These are phyloP conservation scores for Stachybotrys elegans DNA, from an alignment of 2,329 filamentous ascomycete species.

Conservation along the genomic window DNA sequence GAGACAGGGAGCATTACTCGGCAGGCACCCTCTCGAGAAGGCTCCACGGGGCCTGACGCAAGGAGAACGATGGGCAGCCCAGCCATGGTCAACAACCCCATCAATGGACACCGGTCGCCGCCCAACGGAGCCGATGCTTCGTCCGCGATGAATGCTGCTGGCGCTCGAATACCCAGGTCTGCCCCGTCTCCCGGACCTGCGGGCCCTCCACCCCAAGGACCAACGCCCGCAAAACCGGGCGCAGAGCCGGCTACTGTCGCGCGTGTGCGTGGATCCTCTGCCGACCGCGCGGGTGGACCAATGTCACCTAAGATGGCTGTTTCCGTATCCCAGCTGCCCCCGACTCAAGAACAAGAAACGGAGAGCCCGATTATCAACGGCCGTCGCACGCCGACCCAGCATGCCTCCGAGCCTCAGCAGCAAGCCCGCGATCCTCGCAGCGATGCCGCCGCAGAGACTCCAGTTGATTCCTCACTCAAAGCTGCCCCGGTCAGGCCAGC, in stretches of 20 bases:
- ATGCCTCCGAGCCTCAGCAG: conserved; percentile 28
- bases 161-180: conserved; percentile 30
- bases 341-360: conserved; percentile 31
- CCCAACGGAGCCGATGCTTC: conserved; percentile 35
- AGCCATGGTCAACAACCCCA: conserved; percentile 25
- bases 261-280: conserved; percentile 44
- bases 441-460: conserved; percentile 44
- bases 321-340: conserved; percentile 33
- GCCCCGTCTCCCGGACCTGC: conserved; percentile 24
- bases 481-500: conserved; percentile 34
- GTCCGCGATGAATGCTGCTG: conserved; percentile 24
- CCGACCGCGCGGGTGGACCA: conserved; percentile 35
- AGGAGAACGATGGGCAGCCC: conserved; percentile 41
- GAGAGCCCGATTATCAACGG: conserved; percentile 54
- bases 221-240: conserved; percentile 43
- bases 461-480: conserved; percentile 16
- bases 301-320: conserved; percentile 29
- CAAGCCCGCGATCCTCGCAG: conserved; percentile 42
- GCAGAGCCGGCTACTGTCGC: conserved; percentile 34
- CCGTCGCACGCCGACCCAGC: conserved; percentile 59
- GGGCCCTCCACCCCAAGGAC: conserved; percentile 51
- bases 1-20: conserved; percentile 27
- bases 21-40: conserved; percentile 41
- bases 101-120: conserved; percentile 35
- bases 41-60: conserved; percentile 47